Percentiles rank a stretch among this genome's conserved stretches.
These are phyloP conservation scores for Chaetomidium leptoderma DNA, from an alignment of 495 filamentous ascomycete species.

Conservation along the genomic window DNA sequence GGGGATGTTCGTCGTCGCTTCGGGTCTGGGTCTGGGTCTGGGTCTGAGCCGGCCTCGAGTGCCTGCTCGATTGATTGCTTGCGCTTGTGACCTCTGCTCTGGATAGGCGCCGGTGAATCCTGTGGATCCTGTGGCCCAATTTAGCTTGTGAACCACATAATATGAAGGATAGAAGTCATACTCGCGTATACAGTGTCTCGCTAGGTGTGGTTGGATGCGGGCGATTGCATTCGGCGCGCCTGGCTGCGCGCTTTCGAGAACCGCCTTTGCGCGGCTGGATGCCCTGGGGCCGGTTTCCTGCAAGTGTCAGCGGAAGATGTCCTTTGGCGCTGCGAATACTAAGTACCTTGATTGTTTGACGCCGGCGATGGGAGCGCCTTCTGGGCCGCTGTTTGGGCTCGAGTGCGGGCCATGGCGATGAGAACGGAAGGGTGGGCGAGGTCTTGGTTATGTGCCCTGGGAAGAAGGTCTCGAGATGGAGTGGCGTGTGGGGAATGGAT, in stretches of 20 bases:
- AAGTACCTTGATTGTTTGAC: conserved; percentile 22
- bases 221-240: no score
- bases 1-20: no score
- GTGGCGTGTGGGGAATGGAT: conserved; percentile 20
- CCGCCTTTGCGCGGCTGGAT: conserved; percentile 19
- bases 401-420: conserved; percentile 22
- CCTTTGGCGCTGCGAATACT: conserved; percentile 23
- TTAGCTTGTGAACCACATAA: no score
- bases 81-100: no score
- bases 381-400: conserved; percentile 20
- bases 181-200: no score
- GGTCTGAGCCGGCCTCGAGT: no score
- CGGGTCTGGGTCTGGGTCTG: no score
- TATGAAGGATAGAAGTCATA: no score
- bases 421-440: conserved; percentile 14
- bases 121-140: no score
- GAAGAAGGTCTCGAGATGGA: conserved; percentile 19
- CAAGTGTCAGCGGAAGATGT: conserved; percentile 21
- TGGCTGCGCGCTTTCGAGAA: conserved; percentile 20
- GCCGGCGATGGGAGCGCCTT: conserved; percentile 19
- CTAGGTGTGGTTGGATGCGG: no score
- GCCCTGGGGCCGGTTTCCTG: conserved; percentile 18
- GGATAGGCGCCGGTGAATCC: no score
- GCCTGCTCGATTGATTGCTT: no score
- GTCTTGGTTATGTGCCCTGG: conserved; percentile 11